Evolutionary conservation across 352 stramenopile species (phyloP), one percentile per base, ranked within the genome.

Genomic region (Globisporangium sylvaticum): DNA sequence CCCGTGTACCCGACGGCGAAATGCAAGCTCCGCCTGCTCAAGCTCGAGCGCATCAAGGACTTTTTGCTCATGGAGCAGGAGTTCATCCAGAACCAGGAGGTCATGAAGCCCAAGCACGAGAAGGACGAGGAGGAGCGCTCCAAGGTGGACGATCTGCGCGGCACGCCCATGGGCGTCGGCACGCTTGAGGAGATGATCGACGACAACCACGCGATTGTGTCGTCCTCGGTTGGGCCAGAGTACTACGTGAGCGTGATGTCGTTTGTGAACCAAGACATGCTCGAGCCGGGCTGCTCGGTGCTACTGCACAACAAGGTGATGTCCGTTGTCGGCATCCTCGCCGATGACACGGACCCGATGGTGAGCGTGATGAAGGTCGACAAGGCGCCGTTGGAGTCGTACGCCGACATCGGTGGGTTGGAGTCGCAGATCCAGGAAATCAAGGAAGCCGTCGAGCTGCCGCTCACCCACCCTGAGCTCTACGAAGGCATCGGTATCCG

Each of bases 171-270:
- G 80, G 92, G 90, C 50, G 97, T 99, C 32, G 98, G 98, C 58
- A 99, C 94, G 42, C 84, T 99, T 9, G 98, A 99, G 76, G 98
- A 99, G 83, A 98, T 99, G 80, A 99, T 99, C 73, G 98, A 99
- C 81, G 98, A 99, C 80, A 99, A 99, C 81, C 98, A 99, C 81
- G 97, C 97, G 29, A 99, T 99, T 76, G 97, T 99, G 32, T 98
- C 92, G 37, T 98, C 94, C 14, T 98, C 84, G 34, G 96, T 99
- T 37, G 97, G 98, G 0, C 97, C 98, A 2, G 98, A 99, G 80
- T 99, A 99, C 77, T 99, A 99, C 68, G 98, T 99, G 46, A 98
- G 97, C 72, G 98, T 99, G 75, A 94, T 99, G 77, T 99, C 93
- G 25, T 99, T 98, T 74, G 98, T 99, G 56, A 99, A 99, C 88